These are phyloP conservation scores for Ulmus americana DNA, from an alignment of 331 rosid genomes.

Conservation along the genomic window DNA sequence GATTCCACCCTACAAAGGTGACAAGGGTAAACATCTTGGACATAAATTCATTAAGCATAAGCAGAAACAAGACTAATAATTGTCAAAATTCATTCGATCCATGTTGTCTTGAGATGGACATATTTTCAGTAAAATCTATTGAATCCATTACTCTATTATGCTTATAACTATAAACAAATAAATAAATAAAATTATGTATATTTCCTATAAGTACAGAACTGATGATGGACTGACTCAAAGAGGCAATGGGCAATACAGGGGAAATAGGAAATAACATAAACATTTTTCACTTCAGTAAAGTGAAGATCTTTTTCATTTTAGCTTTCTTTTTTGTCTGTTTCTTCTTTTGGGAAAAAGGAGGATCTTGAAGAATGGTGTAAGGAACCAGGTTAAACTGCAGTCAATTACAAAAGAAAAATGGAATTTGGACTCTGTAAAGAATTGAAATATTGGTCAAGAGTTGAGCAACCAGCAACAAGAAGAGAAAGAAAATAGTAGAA, in stretches of 20 bases:
- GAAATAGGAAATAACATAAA: too few relatives aligned
- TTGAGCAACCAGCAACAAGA: too few relatives aligned
- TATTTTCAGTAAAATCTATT: background rate
- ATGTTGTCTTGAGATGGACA: background rate
- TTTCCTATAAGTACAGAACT: too few relatives aligned
- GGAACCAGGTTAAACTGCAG: too few relatives aligned
- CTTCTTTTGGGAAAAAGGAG: too few relatives aligned
- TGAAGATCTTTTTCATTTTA: too few relatives aligned
- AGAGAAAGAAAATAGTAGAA: too few relatives aligned
- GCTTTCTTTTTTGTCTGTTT: too few relatives aligned
- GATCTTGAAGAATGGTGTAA: too few relatives aligned
- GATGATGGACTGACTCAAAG: background rate
- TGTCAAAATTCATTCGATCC: background rate
- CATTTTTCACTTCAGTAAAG: background rate
- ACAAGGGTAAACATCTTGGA: constrained; percentile 23
- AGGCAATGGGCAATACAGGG: background rate
- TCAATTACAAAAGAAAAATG: too few relatives aligned
- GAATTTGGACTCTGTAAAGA: too few relatives aligned
- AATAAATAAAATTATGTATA: background rate
- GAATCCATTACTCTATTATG: background rate
- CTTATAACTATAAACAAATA: background rate
- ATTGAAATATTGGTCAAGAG: too few relatives aligned
- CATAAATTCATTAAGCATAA: constrained; percentile 3
- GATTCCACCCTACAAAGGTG: constrained; percentile 74
- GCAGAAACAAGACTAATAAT: background rate